These are phyloP conservation scores for Salix brachista DNA, from an alignment of 345 rosid species.

Conservation along the genomic window DNA sequence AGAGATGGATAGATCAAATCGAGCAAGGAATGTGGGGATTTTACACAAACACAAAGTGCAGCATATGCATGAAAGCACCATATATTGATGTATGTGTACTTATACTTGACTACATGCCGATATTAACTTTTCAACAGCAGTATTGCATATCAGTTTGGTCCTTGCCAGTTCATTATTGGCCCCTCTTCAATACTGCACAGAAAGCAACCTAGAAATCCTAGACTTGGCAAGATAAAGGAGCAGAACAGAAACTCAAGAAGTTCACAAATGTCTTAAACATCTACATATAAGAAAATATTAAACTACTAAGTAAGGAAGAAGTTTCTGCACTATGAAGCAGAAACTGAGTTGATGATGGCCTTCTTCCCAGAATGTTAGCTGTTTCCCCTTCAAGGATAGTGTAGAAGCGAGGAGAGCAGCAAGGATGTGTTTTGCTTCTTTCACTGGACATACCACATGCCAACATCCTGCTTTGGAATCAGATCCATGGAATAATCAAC, in stretches of 20 bases:
- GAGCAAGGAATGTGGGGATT: not conserved
- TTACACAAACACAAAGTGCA: not conserved
- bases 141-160: not conserved
- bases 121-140: conserved; percentile 9
- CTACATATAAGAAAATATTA: conserved; percentile 12
- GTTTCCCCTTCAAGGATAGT: not conserved
- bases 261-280: conserved; percentile 15
- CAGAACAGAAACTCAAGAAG: not conserved
- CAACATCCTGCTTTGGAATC: conserved; percentile 30
- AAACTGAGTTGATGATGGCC: not conserved
- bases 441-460: conserved; percentile 29
- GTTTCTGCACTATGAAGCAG: not conserved
- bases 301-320: not conserved
- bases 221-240: not conserved
- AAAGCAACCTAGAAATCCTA: conserved; percentile 18
- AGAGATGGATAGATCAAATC: not conserved
- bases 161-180: conserved; percentile 9
- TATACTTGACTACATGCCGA: conserved; percentile 5
- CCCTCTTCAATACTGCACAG: conserved; percentile 15
- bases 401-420: not conserved
- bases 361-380: not conserved
- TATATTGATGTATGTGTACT: conserved; percentile 1
- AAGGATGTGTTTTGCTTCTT: not conserved
- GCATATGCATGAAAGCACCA: conserved; percentile 1
- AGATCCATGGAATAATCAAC: conserved; percentile 23